Base-by-base conservation (phyloP, 805 yeast species). In the Pichia paraexigua region DNA sequence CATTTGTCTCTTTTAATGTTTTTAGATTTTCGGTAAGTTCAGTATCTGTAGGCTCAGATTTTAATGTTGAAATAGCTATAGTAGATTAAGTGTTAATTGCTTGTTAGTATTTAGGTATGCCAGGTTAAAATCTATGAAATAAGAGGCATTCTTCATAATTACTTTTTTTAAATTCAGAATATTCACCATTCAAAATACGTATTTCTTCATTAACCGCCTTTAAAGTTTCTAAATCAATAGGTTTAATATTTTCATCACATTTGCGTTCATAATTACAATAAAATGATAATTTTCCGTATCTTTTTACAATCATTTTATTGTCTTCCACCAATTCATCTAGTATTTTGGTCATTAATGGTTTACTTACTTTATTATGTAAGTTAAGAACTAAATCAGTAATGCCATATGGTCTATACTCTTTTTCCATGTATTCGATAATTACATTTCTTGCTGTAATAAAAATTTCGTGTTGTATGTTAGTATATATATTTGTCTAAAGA, bases 361-460 rank as follows among this genome's bases (percentile, higher is more conserved):
- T 77, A 5, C 62, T 55, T 1, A 74, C 53, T 40, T 63, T 65
- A 40, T 70, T 73, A 47, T 76, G 78, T 37, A 77, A 54, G 48
- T 77, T 78, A 45, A 69, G 67, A 3, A 72, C 58, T 11, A 78
- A 66, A 58, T 78, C 82, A 46, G 72, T 70, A 10, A 71, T 62
- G 1, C 76, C 74, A 56, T 73, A 77, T 2, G 82, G 82, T 22
- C 78, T 63, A 54, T 73, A 74, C 54, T 76, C 78, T 2, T 63
- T 62, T 24, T 60, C 66, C 48, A 78, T 56, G 51, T 78, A 78
- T 5, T 65, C 56, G 5, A 28, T n/a, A 1, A 55, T 56, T 7
- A 51, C 27, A 30, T 3, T 48, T 41, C 46, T 57, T 5, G 53
- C 54, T 48, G n/a, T 21, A 4, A 5, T 13, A 18, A 17, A 3